These are phyloP conservation scores for Pascua sp. DNA, from an alignment of 1,284 basidiomycete genomes.

Conservation along the genomic window DNA sequence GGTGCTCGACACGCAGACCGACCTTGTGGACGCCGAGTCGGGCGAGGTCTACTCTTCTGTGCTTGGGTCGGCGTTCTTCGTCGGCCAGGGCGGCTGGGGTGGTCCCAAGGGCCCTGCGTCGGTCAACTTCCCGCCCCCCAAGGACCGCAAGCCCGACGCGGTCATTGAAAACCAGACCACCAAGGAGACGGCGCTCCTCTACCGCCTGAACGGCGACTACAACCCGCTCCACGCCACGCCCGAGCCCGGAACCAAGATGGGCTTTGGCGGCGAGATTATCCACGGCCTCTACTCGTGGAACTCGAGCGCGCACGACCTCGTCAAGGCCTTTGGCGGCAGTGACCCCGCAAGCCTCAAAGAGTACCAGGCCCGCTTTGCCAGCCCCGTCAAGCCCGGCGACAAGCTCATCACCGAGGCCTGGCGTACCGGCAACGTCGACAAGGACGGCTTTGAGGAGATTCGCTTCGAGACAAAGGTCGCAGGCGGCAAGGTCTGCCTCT, in stretches of 20 bases:
- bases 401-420: slow-evolving; percentile 16
- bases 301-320: slow-evolving; percentile 18
- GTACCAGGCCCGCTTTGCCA: slow-evolving; percentile 19
- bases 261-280: slow-evolving; percentile 22
- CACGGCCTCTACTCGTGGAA: slow-evolving; percentile 23
- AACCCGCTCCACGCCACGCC: slow-evolving; percentile 21
- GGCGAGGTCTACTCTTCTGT: slow-evolving; percentile 14
- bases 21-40: slow-evolving; percentile 14
- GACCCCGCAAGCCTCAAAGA: slow-evolving; percentile 19
- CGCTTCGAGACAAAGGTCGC: slow-evolving; percentile 15
- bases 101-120: slow-evolving; percentile 18
- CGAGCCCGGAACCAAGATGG: slow-evolving; percentile 19
- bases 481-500: slow-evolving; percentile 14
- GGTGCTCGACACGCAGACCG: slow-evolving; percentile 18
- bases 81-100: slow-evolving; percentile 21
- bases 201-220: slow-evolving; percentile 24
- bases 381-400: slow-evolving; percentile 19
- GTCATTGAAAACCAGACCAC: slow-evolving; percentile 12
- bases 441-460: slow-evolving; percentile 21
- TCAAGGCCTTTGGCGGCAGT: slow-evolving; percentile 12
- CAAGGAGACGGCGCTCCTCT: slow-evolving; percentile 15
- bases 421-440: slow-evolving; percentile 17
- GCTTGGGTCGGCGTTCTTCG: slow-evolving; percentile 13
- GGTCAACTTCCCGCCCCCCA: slow-evolving; percentile 9
- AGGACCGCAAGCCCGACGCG: slow-evolving; percentile 9